Conservation (phyloP, 352 stramenopile species). For the Phytophthora gonapodyides region DNA sequence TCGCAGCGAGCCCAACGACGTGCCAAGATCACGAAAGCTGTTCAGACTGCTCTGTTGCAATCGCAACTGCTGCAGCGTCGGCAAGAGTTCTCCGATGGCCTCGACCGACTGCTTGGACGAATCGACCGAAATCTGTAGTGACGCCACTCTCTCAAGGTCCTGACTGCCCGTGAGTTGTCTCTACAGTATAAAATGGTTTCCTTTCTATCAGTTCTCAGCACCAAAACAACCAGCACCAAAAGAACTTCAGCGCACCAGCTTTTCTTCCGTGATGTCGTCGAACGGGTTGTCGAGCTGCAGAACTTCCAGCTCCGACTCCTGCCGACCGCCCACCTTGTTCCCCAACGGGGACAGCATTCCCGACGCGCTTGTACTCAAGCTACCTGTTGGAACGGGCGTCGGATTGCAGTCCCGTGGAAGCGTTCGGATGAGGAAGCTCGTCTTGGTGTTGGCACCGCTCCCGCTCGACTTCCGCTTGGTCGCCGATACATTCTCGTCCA, state of each 20-base stretch:
- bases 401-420: slow-evolving; percentile 76
- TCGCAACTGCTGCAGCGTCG: slow-evolving; percentile 68
- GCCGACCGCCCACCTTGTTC: slow-evolving; percentile 1
- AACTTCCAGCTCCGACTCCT: slow-evolving; percentile 23
- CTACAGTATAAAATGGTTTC: slow-evolving; percentile 27
- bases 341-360: slow-evolving; percentile 34
- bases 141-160: slow-evolving; percentile 61
- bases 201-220: background rate
- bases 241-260: slow-evolving; percentile 44
- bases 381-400: slow-evolving; percentile 39
- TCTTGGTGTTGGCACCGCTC: slow-evolving; percentile 36
- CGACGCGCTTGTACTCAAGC: slow-evolving; percentile 15
- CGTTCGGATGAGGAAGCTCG: slow-evolving; percentile 73
- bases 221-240: background rate
- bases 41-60: slow-evolving; percentile 66
- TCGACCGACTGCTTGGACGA: slow-evolving; percentile 82
- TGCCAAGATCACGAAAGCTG: slow-evolving; percentile 86
- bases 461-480: slow-evolving; percentile 16
- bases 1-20: slow-evolving; percentile 67
- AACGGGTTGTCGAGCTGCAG: slow-evolving; percentile 68
- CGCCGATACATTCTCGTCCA: slow-evolving; percentile 17
- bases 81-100: slow-evolving; percentile 76
- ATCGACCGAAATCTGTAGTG: slow-evolving; percentile 72
- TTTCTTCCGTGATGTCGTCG: slow-evolving; percentile 79
- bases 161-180: slow-evolving; percentile 63